phyloP scores from a whole-genome alignment of 2,329 filamentous ascomycete species.

The Aureobasidium vineae region DNA sequence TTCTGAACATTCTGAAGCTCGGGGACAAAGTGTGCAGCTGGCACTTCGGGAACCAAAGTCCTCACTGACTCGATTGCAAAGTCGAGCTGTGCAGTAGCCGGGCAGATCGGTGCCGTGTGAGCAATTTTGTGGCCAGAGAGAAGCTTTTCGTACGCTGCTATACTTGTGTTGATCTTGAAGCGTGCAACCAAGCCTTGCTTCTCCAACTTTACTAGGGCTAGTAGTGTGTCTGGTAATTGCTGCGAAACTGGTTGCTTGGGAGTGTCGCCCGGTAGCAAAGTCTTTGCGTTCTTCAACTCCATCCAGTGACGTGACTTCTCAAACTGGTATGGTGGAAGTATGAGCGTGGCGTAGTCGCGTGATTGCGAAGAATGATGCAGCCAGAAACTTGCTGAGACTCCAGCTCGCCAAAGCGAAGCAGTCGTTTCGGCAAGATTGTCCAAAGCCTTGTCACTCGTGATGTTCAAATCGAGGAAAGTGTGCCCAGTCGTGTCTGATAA shows the following conservation, averaged over 20 bases:
- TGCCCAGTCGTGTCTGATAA: neutral
- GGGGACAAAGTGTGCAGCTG: too few relatives aligned
- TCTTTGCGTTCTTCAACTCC: neutral
- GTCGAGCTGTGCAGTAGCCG: conserved; percentile 43
- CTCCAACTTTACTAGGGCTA: neutral
- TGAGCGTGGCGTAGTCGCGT: neutral
- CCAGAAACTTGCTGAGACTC: neutral
- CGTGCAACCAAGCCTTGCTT: neutral
- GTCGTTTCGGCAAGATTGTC: neutral
- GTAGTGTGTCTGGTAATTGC: neutral
- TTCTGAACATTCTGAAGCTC: too few relatives aligned
- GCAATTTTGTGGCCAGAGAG: conserved; percentile 45
- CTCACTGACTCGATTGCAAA: conserved; percentile 38
- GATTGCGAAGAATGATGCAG: neutral
- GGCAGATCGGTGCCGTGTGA: conserved; percentile 43
- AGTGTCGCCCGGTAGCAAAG: too few relatives aligned
- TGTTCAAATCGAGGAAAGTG: neutral
- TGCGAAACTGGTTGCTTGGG: too few relatives aligned
- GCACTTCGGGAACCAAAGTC: conserved; percentile 34
- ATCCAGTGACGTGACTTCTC: neutral
- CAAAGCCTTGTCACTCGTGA: neutral
- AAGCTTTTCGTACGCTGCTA: conserved; percentile 36
- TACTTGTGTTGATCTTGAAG: neutral
- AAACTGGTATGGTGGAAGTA: neutral
- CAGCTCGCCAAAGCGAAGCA: neutral